Percentiles rank a stretch among this genome's conserved stretches.
Conservation (phyloP, 352 stramenopile genomes). For the Globisporangium rhizosaccharum region DNA sequence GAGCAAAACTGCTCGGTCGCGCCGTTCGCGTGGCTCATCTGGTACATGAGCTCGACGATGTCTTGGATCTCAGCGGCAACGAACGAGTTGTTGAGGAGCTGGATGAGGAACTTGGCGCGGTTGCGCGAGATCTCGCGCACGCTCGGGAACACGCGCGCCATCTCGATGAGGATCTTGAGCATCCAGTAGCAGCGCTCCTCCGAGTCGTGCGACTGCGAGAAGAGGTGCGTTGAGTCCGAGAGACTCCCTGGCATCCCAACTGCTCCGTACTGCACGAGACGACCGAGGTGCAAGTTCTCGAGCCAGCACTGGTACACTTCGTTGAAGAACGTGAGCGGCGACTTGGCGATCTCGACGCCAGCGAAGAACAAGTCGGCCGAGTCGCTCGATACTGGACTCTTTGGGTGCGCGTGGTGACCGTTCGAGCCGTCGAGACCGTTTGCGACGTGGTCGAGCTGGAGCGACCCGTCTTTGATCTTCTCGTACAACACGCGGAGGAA, state of each 20-base stretch:
- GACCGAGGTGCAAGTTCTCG: conserved; percentile 54
- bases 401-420: conserved; percentile 33
- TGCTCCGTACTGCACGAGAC: conserved; percentile 26
- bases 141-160: conserved; percentile 54
- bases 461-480: conserved; percentile 61
- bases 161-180: conserved; percentile 65
- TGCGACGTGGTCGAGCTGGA: conserved; percentile 49
- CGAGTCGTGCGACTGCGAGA: conserved; percentile 12
- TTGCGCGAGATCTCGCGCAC: conserved; percentile 38
- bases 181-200: conserved; percentile 53
- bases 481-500: conserved; percentile 72
- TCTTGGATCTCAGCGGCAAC: conserved; percentile 49
- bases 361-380: conserved; percentile 50
- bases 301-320: conserved; percentile 82
- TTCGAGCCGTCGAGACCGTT: conserved; percentile 32
- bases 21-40: conserved; percentile 36
- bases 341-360: conserved; percentile 58
- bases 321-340: conserved; percentile 61
- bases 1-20: conserved; percentile 43
- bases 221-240: conserved; percentile 3
- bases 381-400: conserved; percentile 26
- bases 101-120: conserved; percentile 42
- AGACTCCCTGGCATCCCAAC: conserved; percentile 28
- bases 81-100: conserved; percentile 49
- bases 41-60: conserved; percentile 56